Evolutionary conservation across 2,329 filamentous ascomycete species (phyloP), one percentile per base, ranked within the genome.

Genomic region (Penicillium sp.): DNA sequence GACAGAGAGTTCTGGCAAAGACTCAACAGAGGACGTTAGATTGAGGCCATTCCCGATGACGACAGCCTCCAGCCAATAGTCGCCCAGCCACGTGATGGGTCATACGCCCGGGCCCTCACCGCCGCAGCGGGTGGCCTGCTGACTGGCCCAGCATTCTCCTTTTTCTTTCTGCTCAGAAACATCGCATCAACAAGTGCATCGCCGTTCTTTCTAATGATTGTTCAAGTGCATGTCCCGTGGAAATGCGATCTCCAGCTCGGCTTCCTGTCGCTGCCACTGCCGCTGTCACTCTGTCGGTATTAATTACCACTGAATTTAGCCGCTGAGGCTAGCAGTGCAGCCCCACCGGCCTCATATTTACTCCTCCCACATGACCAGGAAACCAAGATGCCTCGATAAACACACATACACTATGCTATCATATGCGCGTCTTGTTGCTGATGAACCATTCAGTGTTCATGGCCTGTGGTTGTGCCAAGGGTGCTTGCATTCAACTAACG

Each of bases 31-130:
- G 20, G 52, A 48, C 43, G 52, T 40, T 55, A 45, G 45, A 30
- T n/a, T 55, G 52, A 55, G 40, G 52, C 52, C 45, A 55, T 55
- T 35, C 45, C 30, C 35, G 23, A 58, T 58, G 56, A 58, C 56
- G 56, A 54, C n/a, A 58, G 50, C 38, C 56, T 12, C 28, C 38
- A 23, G 18, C 56, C 56, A 58, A 58, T 58, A 30, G 51, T 26
- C 35, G 45, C 24, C 1, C 35, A 2, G 47, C 18, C 56, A 58
- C 56, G 56, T 58, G 56, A 58, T 20, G 16, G 50, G 56, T 58
- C 56, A 58, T 50, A 49, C 51, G 50, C 35, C 33, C n/a, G 46
- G 12, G 30, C 18, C 45, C 23, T 58, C 56, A 58, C 51, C 50
- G 50, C 47, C 56, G 23, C 38, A 18, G 9, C 20, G 20, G 24